Evolutionary conservation across 305 asterid genomes (phyloP).

Genomic region (Fraxinus latifolia): DNA sequence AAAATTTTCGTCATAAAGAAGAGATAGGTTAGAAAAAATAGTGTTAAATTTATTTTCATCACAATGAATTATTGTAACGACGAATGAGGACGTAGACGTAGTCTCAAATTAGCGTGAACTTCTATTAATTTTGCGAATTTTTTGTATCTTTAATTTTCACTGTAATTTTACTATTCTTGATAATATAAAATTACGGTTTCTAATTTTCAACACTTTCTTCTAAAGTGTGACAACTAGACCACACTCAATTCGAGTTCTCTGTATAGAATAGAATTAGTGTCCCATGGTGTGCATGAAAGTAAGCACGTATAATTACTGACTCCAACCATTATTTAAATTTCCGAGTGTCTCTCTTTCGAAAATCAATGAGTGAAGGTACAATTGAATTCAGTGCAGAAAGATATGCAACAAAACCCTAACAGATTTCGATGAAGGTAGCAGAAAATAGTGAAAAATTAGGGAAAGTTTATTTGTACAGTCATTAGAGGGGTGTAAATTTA

Average conservation of each 20-base stretch:
- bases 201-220: not conserved
- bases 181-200: not conserved
- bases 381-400: constrained; percentile 59
- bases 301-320: constrained; percentile 47
- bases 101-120: not conserved
- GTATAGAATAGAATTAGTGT: constrained; percentile 8
- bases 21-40: not conserved
- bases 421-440: constrained; percentile 27
- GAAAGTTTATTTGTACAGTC: too few relatives aligned
- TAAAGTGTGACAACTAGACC: not conserved
- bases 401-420: constrained; percentile 31
- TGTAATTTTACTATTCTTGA: not conserved
- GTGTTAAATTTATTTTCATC: not conserved
- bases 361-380: constrained; percentile 40
- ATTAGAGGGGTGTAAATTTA: too few relatives aligned
- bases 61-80: not conserved
- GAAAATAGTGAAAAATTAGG: constrained; percentile 22
- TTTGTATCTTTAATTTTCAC: not conserved
- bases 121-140: not conserved
- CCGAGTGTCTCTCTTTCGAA: constrained; percentile 34
- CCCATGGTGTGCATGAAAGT: constrained; percentile 72
- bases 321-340: constrained; percentile 3
- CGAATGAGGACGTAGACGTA: not conserved
- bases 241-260: not conserved
- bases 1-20: not conserved